Evolutionary conservation across 257 asterid species (phyloP).

Genomic region (Coffea eugenioides): DNA sequence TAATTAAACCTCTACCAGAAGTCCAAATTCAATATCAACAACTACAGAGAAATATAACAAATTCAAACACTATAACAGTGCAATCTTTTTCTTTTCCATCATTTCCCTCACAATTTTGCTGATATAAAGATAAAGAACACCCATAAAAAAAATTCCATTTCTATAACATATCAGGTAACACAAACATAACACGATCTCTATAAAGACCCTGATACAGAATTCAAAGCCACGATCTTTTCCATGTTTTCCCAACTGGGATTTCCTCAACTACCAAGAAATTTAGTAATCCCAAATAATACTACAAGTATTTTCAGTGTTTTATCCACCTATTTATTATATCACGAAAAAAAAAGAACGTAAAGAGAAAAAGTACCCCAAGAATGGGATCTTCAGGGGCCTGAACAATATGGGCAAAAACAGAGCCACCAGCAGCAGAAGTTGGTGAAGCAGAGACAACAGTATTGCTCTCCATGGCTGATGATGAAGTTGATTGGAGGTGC

Average conservation of each 20-base stretch:
- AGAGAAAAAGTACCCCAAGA: conserved; percentile 63
- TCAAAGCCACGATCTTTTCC: conserved; percentile 2
- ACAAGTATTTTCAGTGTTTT: background rate
- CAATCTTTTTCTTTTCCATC: background rate
- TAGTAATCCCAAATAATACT: no score
- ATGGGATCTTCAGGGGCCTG: conserved; percentile 96
- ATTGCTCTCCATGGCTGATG: conserved; percentile 23
- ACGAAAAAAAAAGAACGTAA: background rate
- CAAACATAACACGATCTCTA: background rate
- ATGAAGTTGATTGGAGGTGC: conserved; percentile 49
- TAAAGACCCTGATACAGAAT: background rate
- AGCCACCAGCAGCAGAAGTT: conserved; percentile 45
- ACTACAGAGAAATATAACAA: background rate
- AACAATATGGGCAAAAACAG: conserved; percentile 70
- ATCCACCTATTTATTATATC: background rate
- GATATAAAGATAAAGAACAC: background rate
- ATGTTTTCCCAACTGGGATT: background rate
- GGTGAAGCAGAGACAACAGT: conserved; percentile 50
- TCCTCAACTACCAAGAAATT: background rate
- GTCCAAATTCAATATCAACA: background rate
- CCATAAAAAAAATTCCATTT: background rate
- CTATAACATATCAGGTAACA: background rate
- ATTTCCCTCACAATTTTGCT: background rate
- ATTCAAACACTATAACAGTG: background rate
- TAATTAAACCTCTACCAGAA: background rate